These are phyloP conservation scores for Rhodotorula sp. DNA, from an alignment of 1,284 basidiomycete species.

Conservation along the genomic window DNA sequence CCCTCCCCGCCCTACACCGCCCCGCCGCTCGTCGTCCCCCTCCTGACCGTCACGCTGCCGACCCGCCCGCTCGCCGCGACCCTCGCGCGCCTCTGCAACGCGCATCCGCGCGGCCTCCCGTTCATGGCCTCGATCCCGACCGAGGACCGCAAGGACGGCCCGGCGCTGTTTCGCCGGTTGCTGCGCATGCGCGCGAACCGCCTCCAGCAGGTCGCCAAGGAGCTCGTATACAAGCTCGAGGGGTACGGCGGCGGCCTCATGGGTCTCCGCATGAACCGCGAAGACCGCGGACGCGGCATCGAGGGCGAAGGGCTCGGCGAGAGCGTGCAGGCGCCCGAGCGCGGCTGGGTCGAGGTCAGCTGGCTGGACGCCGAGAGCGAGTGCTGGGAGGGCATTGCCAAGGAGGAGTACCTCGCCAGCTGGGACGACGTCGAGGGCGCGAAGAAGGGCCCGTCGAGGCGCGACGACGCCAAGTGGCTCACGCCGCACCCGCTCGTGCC, in stretches of 20 bases:
- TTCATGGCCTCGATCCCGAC: constrained; percentile 52
- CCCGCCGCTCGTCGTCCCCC: constrained; percentile 47
- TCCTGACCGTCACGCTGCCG: constrained; percentile 54
- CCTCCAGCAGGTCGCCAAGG: constrained; percentile 48
- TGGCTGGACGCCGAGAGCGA: constrained; percentile 18
- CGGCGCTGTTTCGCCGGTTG: constrained; percentile 52
- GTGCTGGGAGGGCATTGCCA: constrained; percentile 25
- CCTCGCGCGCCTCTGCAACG: constrained; percentile 51
- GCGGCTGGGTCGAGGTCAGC: constrained; percentile 28
- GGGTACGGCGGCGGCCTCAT: constrained; percentile 28
- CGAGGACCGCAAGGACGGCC: constrained; percentile 51
- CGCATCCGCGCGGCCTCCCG: constrained; percentile 51
- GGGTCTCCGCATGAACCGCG: constrained; percentile 18
- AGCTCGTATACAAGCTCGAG: constrained; percentile 17
- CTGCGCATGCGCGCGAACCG: constrained; percentile 53
- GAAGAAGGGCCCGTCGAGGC: background rate
- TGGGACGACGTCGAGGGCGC: constrained; percentile 21
- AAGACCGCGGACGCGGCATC: constrained; percentile 32
- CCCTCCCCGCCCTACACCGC: constrained; percentile 22
- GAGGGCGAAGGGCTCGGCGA: constrained; percentile 29
- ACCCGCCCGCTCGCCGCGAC: constrained; percentile 57
- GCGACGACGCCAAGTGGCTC: constrained; percentile 9
- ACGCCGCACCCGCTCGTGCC: constrained; percentile 8
- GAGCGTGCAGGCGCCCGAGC: constrained; percentile 6
- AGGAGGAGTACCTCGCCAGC: constrained; percentile 8